Conservation (phyloP, 768 basidiomycete species). For the Grammothele lineata region DNA sequence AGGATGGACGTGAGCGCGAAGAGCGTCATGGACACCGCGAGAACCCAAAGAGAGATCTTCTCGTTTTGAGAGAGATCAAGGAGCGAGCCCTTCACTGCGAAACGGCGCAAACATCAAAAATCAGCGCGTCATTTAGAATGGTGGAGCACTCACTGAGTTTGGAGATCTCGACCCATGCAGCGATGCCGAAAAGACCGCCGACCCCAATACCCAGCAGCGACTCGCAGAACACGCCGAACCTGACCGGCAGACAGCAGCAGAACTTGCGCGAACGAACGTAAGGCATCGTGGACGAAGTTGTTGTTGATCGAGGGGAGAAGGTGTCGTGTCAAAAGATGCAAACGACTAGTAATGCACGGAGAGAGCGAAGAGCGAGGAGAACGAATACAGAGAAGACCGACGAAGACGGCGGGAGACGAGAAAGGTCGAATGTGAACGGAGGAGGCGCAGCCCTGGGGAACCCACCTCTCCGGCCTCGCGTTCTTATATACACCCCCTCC, state of each 20-base stretch:
- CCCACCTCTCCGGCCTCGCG: not conserved
- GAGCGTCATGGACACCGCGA: conserved; percentile 43
- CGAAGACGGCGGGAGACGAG: not conserved
- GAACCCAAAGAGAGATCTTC: conserved; percentile 41
- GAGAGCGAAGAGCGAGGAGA: not conserved
- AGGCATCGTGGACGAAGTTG: conserved; percentile 33
- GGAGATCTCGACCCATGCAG: conserved; percentile 44
- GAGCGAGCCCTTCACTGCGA: conserved; percentile 21
- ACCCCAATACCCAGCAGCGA: conserved; percentile 38
- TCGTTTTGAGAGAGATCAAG: conserved; percentile 35
- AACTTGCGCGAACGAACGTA: conserved; percentile 53
- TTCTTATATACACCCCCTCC: conserved; percentile 6
- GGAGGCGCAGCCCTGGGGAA: conserved; percentile 15
- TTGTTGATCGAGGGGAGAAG: not conserved
- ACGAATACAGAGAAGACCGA: not conserved
- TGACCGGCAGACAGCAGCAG: conserved; percentile 64
- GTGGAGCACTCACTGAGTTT: conserved; percentile 35
- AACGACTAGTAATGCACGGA: not conserved
- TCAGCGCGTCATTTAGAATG: not conserved
- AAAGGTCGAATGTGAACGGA: conserved; percentile 6
- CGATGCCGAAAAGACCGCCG: conserved; percentile 41
- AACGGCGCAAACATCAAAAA: not conserved
- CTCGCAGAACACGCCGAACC: conserved; percentile 58
- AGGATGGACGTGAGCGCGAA: conserved; percentile 44
- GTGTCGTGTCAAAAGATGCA: not conserved